phyloP scores from a whole-genome alignment of 1,284 basidiomycete species.

The Pseudozyma flocculosa region DNA sequence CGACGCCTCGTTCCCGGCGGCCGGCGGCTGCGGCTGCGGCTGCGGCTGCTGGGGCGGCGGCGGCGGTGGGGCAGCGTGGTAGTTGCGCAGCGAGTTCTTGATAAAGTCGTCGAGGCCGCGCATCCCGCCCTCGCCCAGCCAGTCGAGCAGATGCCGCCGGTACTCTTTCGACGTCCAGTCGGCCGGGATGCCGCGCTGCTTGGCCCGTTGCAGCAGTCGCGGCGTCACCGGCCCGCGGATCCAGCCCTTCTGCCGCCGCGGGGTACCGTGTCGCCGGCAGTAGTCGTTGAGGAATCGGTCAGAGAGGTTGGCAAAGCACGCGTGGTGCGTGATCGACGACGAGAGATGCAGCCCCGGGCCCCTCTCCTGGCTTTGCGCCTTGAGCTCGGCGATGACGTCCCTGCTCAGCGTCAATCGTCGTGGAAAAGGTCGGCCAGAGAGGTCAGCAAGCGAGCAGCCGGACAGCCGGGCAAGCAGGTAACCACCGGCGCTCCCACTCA shows the following conservation, averaged over 20 bases:
- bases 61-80: too few relatives aligned
- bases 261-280: background rate
- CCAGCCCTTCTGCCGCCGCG: conserved; percentile 1
- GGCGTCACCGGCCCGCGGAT: conserved; percentile 28
- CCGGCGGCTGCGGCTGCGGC: too few relatives aligned
- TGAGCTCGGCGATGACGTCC: conserved; percentile 6
- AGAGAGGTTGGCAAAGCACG: conserved; percentile 12
- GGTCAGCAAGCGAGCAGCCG: background rate
- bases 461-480: too few relatives aligned
- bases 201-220: conserved; percentile 13
- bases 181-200: conserved; percentile 15
- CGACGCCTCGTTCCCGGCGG: too few relatives aligned
- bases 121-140: conserved; percentile 22
- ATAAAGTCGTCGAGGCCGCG: conserved; percentile 28
- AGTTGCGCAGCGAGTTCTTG: conserved; percentile 4
- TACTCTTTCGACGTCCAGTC: conserved; percentile 28
- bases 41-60: too few relatives aligned
- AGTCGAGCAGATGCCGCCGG: conserved; percentile 26
- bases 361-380: conserved; percentile 13
- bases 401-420: background rate
- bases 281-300: conserved; percentile 26
- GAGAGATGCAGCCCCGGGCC: conserved; percentile 17
- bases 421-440: background rate
- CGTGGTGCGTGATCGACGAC: conserved; percentile 17
- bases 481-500: conserved; percentile 2